These are phyloP conservation scores for Phytophthora ohioensis DNA, from an alignment of 352 stramenopile species.

Conservation along the genomic window DNA sequence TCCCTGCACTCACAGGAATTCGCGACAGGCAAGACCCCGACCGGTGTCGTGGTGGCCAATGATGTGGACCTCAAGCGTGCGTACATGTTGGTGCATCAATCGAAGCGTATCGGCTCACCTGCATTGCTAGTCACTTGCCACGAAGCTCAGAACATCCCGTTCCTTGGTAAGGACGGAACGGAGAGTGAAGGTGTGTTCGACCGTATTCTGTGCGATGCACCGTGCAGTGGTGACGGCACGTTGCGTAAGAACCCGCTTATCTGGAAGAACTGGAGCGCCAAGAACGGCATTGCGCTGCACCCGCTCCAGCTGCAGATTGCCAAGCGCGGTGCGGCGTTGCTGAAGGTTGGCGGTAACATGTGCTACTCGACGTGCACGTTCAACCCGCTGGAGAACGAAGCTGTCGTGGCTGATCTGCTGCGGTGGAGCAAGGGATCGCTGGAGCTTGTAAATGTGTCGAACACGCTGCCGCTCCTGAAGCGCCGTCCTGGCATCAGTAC, in stretches of 20 bases:
- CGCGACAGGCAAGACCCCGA: conserved; percentile 79
- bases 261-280: conserved; percentile 95
- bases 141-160: conserved; percentile 96
- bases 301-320: conserved; percentile 96
- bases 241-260: conserved; percentile 98
- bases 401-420: conserved; percentile 97
- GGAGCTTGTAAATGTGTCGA: conserved; percentile 92
- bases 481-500: conserved; percentile 85
- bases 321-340: conserved; percentile 89
- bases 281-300: conserved; percentile 94
- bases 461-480: conserved; percentile 85
- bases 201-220: conserved; percentile 98
- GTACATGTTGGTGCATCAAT: conserved; percentile 99
- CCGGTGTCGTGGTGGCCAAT: conserved; percentile 96
- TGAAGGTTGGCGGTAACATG: conserved; percentile 94
- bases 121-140: conserved; percentile 96
- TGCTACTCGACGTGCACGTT: conserved; percentile 98
- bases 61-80: conserved; percentile 97
- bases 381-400: conserved; percentile 99
- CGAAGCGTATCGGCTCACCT: conserved; percentile 96
- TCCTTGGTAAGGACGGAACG: conserved; percentile 74
- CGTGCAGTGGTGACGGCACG: conserved; percentile 98
- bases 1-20: conserved; percentile 88
- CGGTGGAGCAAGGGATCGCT: conserved; percentile 90
- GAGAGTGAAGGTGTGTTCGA: conserved; percentile 94